Evolutionary conservation across 2,329 filamentous ascomycete genomes (phyloP), one percentile per base, ranked within the genome.

Genomic region (Cytospora piceae): DNA sequence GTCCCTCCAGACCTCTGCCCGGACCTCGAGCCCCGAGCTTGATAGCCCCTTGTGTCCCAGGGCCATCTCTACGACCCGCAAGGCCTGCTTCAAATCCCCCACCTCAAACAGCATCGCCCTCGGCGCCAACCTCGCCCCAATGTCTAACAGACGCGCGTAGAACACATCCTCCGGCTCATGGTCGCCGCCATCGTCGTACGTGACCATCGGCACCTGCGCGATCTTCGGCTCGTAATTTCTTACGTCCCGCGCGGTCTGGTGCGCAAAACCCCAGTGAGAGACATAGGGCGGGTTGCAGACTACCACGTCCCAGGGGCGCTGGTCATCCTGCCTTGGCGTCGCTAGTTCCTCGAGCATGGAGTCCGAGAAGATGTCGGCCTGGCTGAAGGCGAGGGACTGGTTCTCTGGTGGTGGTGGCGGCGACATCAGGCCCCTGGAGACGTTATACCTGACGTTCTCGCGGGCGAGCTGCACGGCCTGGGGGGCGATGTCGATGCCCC

Each of bases 201-300:
- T 15, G 9, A 53, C 61, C 17, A 32, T 58, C 0, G 85, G 84
- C 12, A 98, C 91, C 17, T 98, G 82, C 0, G 95, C 95, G 15
- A 91, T 77, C 69, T 81, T 85, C 4, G 95, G 95, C 77, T 99
- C 95, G 74, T 87, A 93, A 55, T 87, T 87, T 20, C 93, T 86
- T 34, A 97, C 94, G 15, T 91, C 94, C 31, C 88, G 85, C 1
- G 83, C 81, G 1, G 90, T 93, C 22, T 86, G 85, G 49, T 77
- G 82, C 49, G 82, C 77, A 72, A 91, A 93, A 9, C 85, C 85
- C 49, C 74, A 70, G 0, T 81, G 79, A 2, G 93, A 96, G 59
- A 98, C 89, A 75, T 98, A 98, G 0, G 95, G 95, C 20, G 95
- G 95, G 73, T 99, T 99, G 1, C 91, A 91, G 42, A 95, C 85